Percentiles rank a stretch among this genome's conserved stretches.
phyloP scores from a whole-genome alignment of 352 stramenopile species.

The Thraustotheca clavata region DNA sequence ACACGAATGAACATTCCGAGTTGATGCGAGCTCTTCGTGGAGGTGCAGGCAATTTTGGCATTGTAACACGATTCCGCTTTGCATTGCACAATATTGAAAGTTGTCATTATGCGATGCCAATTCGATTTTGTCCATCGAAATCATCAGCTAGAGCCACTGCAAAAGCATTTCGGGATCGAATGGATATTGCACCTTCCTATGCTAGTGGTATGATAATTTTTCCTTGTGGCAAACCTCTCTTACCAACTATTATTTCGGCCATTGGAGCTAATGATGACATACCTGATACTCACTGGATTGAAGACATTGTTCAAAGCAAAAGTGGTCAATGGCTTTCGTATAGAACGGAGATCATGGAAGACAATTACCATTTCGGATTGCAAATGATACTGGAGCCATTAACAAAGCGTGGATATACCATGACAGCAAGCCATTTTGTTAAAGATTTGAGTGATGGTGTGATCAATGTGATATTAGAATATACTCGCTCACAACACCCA shows the following conservation, averaged over 20 bases:
- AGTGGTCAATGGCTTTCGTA: not conserved
- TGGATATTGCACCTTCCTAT: not conserved
- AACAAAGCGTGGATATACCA: not conserved
- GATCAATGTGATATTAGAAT: not conserved
- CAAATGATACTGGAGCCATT: not conserved
- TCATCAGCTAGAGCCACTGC: not conserved
- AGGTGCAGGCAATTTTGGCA: slow-evolving; percentile 1
- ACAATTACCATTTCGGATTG: not conserved
- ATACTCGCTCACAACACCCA: not conserved
- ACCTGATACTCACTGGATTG: not conserved
- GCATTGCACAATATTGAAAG: not conserved
- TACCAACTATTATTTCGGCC: not conserved
- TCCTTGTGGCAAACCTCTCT: not conserved
- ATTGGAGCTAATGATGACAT: not conserved
- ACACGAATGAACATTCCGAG: not conserved
- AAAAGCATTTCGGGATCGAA: not conserved
- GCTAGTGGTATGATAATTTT: not conserved
- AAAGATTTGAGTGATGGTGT: not conserved
- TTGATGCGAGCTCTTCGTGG: not conserved
- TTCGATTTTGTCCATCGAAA: not conserved
- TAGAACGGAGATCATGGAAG: not conserved
- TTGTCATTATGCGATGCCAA: not conserved
- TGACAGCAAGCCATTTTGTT: not conserved
- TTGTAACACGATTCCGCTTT: slow-evolving; percentile 1
- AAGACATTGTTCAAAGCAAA: not conserved